A percentile compares a stretch with the other conserved stretches of the same genome.
Evolutionary conservation across 2,329 filamentous ascomycete species (phyloP).

Genomic region (Trichophyton schoenleinii): DNA sequence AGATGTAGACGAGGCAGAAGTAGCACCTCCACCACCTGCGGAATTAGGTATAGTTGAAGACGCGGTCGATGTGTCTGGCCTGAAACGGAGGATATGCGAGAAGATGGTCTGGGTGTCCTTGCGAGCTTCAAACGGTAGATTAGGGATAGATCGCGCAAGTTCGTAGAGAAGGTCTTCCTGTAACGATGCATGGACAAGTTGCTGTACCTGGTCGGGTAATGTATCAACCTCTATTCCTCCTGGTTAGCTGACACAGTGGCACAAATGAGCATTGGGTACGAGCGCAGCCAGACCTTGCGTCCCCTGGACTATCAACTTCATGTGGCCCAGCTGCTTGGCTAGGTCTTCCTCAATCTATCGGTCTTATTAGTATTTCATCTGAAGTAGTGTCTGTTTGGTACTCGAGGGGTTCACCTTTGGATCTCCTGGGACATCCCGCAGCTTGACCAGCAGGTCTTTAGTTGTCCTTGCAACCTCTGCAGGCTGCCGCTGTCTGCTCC

Average conservation of each 20-base stretch:
- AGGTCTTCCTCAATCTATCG: conserved; percentile 69
- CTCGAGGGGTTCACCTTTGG: conserved; percentile 38
- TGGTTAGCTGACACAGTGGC: conserved; percentile 4
- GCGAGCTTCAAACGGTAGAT: conserved; percentile 85
- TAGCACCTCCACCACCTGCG: neutral
- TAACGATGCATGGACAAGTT: conserved; percentile 72
- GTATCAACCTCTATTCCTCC: conserved; percentile 59
- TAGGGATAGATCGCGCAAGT: conserved; percentile 69
- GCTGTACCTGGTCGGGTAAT: conserved; percentile 74
- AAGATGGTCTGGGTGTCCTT: conserved; percentile 95
- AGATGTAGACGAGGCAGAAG: conserved; percentile 31
- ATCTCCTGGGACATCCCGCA: conserved; percentile 46
- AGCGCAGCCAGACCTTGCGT: conserved; percentile 57
- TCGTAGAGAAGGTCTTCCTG: conserved; percentile 79
- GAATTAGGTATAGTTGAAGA: neutral
- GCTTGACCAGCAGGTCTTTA: conserved; percentile 49
- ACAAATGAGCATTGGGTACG: conserved; percentile 4
- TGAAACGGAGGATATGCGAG: conserved; percentile 86
- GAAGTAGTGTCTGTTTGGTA: neutral
- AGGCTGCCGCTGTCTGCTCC: conserved; percentile 48
- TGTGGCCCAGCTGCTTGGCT: conserved; percentile 70
- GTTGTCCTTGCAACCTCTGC: conserved; percentile 50
- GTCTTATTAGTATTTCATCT: conserved; percentile 11
- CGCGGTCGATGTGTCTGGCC: conserved; percentile 44
- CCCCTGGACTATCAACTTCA: conserved; percentile 88